Conservation (phyloP, 768 basidiomycete species). For the Lentinula aciculospora region DNA sequence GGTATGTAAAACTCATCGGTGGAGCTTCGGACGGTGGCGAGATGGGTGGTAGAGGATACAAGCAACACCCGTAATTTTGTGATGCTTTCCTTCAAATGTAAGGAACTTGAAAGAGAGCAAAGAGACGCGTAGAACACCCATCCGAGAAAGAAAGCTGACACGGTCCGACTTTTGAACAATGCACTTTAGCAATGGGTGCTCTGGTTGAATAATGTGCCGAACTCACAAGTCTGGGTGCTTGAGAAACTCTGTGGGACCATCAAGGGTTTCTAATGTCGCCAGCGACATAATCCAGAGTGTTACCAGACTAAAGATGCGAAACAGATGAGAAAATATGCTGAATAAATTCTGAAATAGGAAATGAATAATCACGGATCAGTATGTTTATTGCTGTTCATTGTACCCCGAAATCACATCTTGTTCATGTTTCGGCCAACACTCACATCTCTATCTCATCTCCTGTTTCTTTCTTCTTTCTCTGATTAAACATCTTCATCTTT, state of each 20-base stretch:
- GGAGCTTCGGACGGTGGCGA: background rate
- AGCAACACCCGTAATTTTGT: constrained; percentile 23
- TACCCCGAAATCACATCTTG: too few species aligned
- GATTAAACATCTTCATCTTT: too few species aligned
- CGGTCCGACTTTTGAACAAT: constrained; percentile 21
- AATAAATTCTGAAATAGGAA: too few species aligned
- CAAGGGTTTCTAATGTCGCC: background rate
- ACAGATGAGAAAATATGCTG: too few species aligned
- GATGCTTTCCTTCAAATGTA: background rate
- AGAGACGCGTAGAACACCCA: constrained; percentile 23
- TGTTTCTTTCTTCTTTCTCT: too few species aligned
- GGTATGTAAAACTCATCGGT: background rate
- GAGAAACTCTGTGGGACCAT: background rate
- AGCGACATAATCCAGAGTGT: background rate
- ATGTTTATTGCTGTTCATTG: too few species aligned
- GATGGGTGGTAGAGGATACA: constrained; percentile 13
- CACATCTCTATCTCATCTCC: too few species aligned
- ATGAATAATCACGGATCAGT: too few species aligned
- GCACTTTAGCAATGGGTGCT: background rate
- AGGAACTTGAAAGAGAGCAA: background rate
- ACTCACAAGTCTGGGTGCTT: constrained; percentile 6
- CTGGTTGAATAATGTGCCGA: background rate
- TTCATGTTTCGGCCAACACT: too few species aligned
- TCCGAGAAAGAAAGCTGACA: constrained; percentile 34
- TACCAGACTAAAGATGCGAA: background rate